A percentile compares a stretch with the other conserved stretches of the same genome.
Conservation (phyloP, 257 asterid species). For the Solanum stenotomum region DNA sequence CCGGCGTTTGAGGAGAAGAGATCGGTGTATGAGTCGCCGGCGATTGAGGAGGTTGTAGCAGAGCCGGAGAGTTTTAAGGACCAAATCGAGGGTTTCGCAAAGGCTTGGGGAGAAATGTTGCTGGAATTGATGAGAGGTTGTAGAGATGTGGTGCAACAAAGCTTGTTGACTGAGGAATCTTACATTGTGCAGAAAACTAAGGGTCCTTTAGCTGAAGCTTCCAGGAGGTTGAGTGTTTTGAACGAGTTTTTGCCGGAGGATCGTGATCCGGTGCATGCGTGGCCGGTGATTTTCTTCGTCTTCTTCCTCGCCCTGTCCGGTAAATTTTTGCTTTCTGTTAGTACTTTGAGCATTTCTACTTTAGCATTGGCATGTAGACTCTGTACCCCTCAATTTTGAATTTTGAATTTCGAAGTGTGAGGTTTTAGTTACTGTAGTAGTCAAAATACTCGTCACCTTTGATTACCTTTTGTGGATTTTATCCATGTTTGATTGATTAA, state of each 20-base stretch:
- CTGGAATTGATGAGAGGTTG: conserved; percentile 66
- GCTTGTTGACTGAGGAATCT: conserved; percentile 63
- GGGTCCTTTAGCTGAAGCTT: conserved; percentile 42
- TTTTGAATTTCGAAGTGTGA: neutral
- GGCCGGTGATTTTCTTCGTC: conserved; percentile 63
- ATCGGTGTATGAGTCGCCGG: conserved; percentile 7
- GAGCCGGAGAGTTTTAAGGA: conserved; percentile 66
- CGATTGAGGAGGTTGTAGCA: conserved; percentile 4
- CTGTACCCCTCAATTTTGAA: neutral
- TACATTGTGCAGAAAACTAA: conserved; percentile 56
- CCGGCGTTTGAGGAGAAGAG: conserved; percentile 24
- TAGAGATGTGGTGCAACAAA: conserved; percentile 75
- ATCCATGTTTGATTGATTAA: neutral
- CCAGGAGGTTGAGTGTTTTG: conserved; percentile 47
- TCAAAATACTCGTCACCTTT: neutral
- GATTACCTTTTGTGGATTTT: neutral
- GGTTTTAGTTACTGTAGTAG: neutral
- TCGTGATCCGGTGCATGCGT: conserved; percentile 75
- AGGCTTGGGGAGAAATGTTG: conserved; percentile 82
- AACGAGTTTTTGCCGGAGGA: conserved; percentile 86
- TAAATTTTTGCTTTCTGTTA: conserved; percentile 1
- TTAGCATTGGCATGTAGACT: neutral
- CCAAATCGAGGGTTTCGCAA: conserved; percentile 71
- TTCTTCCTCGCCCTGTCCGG: conserved; percentile 64
- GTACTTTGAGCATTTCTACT: neutral